Evolutionary conservation across 2,329 filamentous ascomycete species (phyloP).

Genomic region (Talaromyces islandicus): DNA sequence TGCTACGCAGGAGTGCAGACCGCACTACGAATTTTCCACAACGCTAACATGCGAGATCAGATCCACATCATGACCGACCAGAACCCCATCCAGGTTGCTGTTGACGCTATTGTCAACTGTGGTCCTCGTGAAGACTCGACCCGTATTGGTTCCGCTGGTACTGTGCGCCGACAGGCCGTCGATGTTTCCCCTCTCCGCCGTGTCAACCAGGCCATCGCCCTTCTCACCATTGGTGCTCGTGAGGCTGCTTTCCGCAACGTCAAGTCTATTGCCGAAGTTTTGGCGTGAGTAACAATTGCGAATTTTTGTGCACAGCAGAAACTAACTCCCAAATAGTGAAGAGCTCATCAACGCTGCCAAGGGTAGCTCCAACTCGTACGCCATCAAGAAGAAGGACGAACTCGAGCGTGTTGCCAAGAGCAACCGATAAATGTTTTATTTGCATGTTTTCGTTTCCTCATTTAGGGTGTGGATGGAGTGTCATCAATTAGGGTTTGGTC

Average conservation of each 20-base stretch:
- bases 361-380: constrained; percentile 99
- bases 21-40: background rate
- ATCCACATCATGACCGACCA: constrained; percentile 99
- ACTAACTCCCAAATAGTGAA: constrained; percentile 45
- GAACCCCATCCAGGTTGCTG: constrained; percentile 99
- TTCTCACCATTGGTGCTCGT: constrained; percentile 97
- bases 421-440: constrained; percentile 80
- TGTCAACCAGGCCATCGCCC: constrained; percentile 99
- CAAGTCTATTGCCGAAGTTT: constrained; percentile 99
- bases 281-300: constrained; percentile 48
- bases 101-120: constrained; percentile 99
- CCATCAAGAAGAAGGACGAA: constrained; percentile 99
- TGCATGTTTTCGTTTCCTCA: constrained; percentile 34
- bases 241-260: constrained; percentile 99
- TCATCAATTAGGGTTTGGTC: constrained; percentile 24
- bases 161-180: constrained; percentile 99
- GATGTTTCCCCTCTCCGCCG: constrained; percentile 99
- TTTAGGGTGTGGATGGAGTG: constrained; percentile 34
- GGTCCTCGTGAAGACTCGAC: constrained; percentile 99
- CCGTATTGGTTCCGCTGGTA: constrained; percentile 98
- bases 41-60: constrained; percentile 43
- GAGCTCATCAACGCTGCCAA: constrained; percentile 99
- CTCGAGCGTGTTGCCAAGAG: constrained; percentile 99
- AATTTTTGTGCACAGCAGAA: background rate
- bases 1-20: background rate